Evolutionary conservation across 495 filamentous ascomycete species (phyloP), one percentile per base, ranked within the genome.

Genomic region (Lasiosphaeriaceae sp.): DNA sequence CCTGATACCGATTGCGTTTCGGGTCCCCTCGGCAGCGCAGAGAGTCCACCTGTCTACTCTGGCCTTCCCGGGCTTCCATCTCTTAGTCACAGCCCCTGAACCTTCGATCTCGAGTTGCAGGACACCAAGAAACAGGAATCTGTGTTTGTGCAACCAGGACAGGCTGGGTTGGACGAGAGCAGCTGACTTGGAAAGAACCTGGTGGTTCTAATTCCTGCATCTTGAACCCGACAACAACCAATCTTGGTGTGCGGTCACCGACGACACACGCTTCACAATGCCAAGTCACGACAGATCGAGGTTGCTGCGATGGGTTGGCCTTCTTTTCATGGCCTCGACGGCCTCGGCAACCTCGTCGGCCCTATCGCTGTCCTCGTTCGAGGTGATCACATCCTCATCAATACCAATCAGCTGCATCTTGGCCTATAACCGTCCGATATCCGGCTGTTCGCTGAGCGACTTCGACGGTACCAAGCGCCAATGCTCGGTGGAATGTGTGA

Each of bases 341-440:
- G 54, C 67, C 48, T 71, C 71, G 35, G 71, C 73, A 37, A 59
- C 76, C 24, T 68, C 68, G 20, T 70, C 70, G 35, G 71, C 71
- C 37, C 59, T 78, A 24, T 68, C 68, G 20, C 54, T 78, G 37
- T 66, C 68, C 57, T 60, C 68, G 41, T 73, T 76, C 50, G 69
- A 75, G 34, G 35, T 63, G 54, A 71, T 78, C 55, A 69, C 66
- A 12, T 72, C 72, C 17, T 49, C 65, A 8, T 55, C 62, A 9
- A 63, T 75, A 47, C 67, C 73, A 0, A 64, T 71, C 35, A 48
- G 50, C 16, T 78, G 75, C 50, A 70, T 74, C 19, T 51, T 70
- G 14, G 70, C 72, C 43, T 78, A 78, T 58, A 70, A 71, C 52
- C 41, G 50, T 21, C 58, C 55, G 0, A 71, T 78, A 31, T 19